Evolutionary conservation across 2,329 filamentous ascomycete species (phyloP).

Genomic region (Aspergillus neoniger): DNA sequence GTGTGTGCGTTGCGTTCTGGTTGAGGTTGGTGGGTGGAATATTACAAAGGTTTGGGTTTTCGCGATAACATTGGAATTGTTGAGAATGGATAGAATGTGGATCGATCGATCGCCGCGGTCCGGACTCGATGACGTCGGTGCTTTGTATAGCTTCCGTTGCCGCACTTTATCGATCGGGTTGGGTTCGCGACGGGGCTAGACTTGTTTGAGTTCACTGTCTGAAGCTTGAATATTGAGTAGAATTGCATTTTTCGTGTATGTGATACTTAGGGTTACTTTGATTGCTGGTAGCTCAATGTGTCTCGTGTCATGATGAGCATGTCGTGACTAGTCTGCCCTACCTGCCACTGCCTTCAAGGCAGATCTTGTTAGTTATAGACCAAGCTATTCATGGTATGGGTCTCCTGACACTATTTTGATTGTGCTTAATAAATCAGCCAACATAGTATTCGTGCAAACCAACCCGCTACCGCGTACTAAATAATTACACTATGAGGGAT

Average conservation of each 20-base stretch:
- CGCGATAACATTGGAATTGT: neutral
- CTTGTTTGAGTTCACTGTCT: neutral
- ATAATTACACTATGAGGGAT: no score
- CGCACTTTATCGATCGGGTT: neutral
- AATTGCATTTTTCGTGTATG: no score
- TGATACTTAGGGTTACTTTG: no score
- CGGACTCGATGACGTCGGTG: slow-evolving; percentile 2
- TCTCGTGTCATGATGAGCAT: neutral
- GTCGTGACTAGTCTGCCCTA: neutral
- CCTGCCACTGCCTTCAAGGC: neutral
- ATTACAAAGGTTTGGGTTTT: neutral
- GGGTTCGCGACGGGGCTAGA: neutral
- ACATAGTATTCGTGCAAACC: no score
- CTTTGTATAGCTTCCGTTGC: neutral
- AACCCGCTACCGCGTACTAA: no score
- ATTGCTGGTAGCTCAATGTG: no score
- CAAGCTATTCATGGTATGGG: no score
- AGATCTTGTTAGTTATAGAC: no score
- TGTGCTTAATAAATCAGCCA: no score
- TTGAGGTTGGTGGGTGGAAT: neutral
- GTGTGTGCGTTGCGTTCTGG: neutral
- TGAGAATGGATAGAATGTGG: neutral
- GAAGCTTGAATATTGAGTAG: no score
- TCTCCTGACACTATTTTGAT: no score
- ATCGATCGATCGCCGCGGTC: slow-evolving; percentile 9